Percentiles rank a stretch among this genome's conserved stretches.
phyloP scores from a whole-genome alignment of 805 yeast genomes.

The Metschnikowia proteae region DNA sequence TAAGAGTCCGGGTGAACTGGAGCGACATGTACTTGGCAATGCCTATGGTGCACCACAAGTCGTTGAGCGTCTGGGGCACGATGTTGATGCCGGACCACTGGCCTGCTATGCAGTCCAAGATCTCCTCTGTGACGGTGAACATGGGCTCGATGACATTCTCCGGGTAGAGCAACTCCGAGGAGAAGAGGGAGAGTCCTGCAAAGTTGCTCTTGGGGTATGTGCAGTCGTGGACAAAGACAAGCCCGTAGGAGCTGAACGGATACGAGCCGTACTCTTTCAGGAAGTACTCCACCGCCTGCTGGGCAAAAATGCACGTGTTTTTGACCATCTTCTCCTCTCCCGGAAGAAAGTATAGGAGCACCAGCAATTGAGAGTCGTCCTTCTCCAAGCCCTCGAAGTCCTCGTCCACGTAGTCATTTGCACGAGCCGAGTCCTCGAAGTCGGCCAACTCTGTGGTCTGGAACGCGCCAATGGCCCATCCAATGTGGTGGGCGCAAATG shows the following conservation, averaged over 20 bases:
- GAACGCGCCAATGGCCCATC: constrained; percentile 93
- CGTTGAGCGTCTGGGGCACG: constrained; percentile 72
- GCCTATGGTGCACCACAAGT: constrained; percentile 87
- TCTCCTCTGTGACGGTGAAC: constrained; percentile 59
- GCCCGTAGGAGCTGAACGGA: constrained; percentile 79
- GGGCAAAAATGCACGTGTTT: constrained; percentile 74
- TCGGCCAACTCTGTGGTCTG: constrained; percentile 55
- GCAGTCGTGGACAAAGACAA: constrained; percentile 57
- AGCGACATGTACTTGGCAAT: constrained; percentile 79
- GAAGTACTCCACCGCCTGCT: constrained; percentile 76
- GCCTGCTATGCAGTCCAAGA: constrained; percentile 69
- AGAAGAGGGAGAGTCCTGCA: constrained; percentile 67
- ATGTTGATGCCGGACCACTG: constrained; percentile 96
- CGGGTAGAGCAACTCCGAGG: constrained; percentile 64
- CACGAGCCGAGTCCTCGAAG: constrained; percentile 28
- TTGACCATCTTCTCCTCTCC: constrained; percentile 51
- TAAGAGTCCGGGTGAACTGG: constrained; percentile 61
- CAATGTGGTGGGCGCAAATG: constrained; percentile 88
- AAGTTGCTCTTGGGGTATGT: constrained; percentile 44
- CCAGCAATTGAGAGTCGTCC: constrained; percentile 30
- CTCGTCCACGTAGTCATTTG: constrained; percentile 30
- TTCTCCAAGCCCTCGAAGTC: constrained; percentile 27
- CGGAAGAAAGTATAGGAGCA: constrained; percentile 61
- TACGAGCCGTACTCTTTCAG: constrained; percentile 89
- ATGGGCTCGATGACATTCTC: constrained; percentile 76